Evolutionary conservation across 495 filamentous ascomycete genomes (phyloP), one percentile per base, ranked within the genome.

Genomic region (Aspergillus indologenus): DNA sequence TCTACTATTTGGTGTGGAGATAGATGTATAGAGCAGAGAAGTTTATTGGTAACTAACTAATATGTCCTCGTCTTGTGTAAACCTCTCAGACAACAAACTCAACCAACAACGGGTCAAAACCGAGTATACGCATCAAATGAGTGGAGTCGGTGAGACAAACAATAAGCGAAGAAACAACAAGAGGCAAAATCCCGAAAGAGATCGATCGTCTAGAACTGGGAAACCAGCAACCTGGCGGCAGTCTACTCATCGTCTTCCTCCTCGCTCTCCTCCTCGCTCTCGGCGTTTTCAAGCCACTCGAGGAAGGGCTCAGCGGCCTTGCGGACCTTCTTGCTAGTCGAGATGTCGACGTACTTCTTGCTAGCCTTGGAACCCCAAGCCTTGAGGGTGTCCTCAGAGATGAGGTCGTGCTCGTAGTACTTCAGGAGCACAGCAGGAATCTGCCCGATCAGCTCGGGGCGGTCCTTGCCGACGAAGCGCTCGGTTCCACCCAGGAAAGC

Each of bases 401-500:
- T 75, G 50, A 98, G 81, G 57, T 98, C 93, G 59, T 91, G 79
- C 75, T 96, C 81, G 72, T 96, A 98, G 78, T 90, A 89, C 63
- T 84, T 81, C 65, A 94, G 81, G 57, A 98, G 82, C 63, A 98
- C 91, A 70, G 88, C 89, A 42, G 90, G 87, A 34, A 97, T 81
- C 75, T 90, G 83, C 31, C 85, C 74, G 56, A 90, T 82, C 66
- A 96, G 84, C 48, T 91, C 85, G 1, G 91, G 85, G 66, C 88
- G 84, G 34, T 95, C 88, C 65, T 87, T 87, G 72, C 90, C 85
- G 52, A 98, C 82, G 63, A 97, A 92, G 59, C 92, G 91, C 76
- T 98, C 94, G 34, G 89, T 92, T 58, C 94, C 94, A 66, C 95
- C 95, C n/a, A 98, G 86, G 73, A 98, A 87, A 53, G 94, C 92